phyloP scores from a whole-genome alignment of 108 stramenopile genomes.

The Nitzschia sp. region DNA sequence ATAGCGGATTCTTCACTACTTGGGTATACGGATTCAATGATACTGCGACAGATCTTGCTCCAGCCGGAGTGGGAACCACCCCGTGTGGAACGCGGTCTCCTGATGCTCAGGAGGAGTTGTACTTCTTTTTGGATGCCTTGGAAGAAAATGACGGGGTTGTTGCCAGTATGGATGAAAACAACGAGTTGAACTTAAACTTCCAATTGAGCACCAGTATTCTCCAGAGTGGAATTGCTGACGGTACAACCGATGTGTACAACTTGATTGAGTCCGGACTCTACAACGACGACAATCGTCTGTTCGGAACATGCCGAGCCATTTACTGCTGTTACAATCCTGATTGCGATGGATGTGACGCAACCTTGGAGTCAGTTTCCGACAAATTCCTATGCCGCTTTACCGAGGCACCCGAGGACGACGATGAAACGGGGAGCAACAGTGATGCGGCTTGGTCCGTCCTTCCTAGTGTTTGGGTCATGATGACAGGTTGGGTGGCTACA shows the following conservation, averaged over 20 bases:
- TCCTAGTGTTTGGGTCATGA: not conserved
- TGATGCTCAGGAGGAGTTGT: not conserved
- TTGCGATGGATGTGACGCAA: constrained; percentile 6
- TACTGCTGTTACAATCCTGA: constrained; percentile 18
- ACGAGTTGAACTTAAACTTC: constrained; percentile 7
- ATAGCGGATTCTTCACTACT: constrained; percentile 20
- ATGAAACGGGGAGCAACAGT: not conserved
- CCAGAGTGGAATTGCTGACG: constrained; percentile 12
- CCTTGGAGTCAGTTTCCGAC: not conserved
- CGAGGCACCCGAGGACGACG: not conserved
- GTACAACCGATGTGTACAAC: not conserved
- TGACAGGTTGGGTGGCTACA: not conserved
- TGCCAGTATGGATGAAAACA: not conserved
- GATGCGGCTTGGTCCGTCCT: not conserved
- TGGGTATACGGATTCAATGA: constrained; percentile 20
- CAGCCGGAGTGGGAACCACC: constrained; percentile 10
- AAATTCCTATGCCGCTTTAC: not conserved
- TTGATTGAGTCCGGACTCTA: constrained; percentile 4
- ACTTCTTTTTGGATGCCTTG: constrained; percentile 17
- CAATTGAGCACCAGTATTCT: constrained; percentile 6
- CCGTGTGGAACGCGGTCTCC: constrained; percentile 23
- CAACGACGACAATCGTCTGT: constrained; percentile 9
- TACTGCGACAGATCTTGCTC: constrained; percentile 5
- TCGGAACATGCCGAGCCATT: constrained; percentile 6
- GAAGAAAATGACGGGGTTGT: constrained; percentile 2